Evolutionary conservation across 441 rosid genomes (phyloP), one percentile per base, ranked within the genome.

Genomic region (Gossypium aridum): DNA sequence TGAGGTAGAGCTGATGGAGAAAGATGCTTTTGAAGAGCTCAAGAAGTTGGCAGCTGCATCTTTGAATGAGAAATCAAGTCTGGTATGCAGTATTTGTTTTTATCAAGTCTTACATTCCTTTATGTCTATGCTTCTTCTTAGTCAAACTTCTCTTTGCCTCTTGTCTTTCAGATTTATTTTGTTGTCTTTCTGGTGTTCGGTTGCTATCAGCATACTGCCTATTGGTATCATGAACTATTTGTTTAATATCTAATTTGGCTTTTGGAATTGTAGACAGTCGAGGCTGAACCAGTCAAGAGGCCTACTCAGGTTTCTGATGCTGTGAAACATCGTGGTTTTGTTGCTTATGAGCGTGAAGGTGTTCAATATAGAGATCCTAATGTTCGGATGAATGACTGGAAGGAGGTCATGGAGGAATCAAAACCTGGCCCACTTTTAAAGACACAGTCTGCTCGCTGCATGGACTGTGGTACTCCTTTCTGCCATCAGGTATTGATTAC

Each of bases 391-490:
- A 83, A 85, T 51, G 99, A 97, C 74, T 97, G 98, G 98, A 85
- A 90, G 7, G 99, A 97, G 85, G 99, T 97, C 75, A 92, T 86
- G 92, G 90, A 88, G 87, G 90, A 85, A 79, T 73, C 97, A 65
- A 84, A 89, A 72, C 97, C 97, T 75, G 92, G 99, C 43, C 91
- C 96, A 8, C 94, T 97, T 56, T 80, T 93, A 45, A 94, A 84
- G 66, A 97, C 99, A 2, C 99, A 97, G 76, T 89, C 99, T 17
- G 99, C 99, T 64, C 98, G 99, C 70, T 97, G 99, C 87, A 97
- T 97, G 99, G 99, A 94, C 78, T 97, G 99, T 82, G 99, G 99
- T 55, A 97, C 99, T 77, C 99, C 99, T 57, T 97, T 94, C 88
- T 97, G 99, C 83, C 99, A 97, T 80, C 99, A 97, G 97, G 99